Base-by-base conservation (phyloP, 257 asterid genomes). In the Thymus mandschuricus region DNA sequence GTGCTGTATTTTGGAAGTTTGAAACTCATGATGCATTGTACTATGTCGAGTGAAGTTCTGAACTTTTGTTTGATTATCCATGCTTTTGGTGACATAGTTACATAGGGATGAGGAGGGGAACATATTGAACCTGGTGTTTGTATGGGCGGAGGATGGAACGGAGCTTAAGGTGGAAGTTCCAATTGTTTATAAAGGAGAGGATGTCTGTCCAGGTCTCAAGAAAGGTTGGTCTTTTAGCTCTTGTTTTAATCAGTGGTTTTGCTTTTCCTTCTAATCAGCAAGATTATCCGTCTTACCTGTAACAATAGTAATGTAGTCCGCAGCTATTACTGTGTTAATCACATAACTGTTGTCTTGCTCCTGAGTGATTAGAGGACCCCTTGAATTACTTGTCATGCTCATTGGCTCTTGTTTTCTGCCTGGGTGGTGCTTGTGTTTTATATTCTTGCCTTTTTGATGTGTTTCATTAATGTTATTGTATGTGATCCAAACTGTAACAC, bases 111-210 rank as follows among this genome's bases (percentile, higher is more conserved):
- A 84, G 71, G 89, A 85, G 33, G 99, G 97, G 71, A 87, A 79
- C 74, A 82, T 94, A 76, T 66, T 91, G 88, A 94, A 94, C 78
- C 78, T 94, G 90, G 97, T 91, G 66, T 82, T 94, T 48, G 96
- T 87, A 2, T 94, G 97, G 99, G 97, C 96, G n/a, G 97, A 94
- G 80, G 96, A 91, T 10, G 96, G 97, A 40, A 78, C 92, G 4
- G 79, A 83, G 60, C 80, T 91, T 33, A 83, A 81, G 86, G 97
- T 94, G 41, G 93, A 94, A 12, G 90, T 91, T 77, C 97, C 97
- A 10, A 75, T 89, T 68, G 95, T 88, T 75, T 89, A 83, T 45
- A 89, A 83, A 75, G 99, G 99, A 55, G 89, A 86, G 78, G 93
- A 89, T 66, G 88, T 60, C 51, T 91, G 91, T 79, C 97, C 92